Conservation (phyloP, 192 early-diverging fungal species). For the Dimargaris verticillata region DNA sequence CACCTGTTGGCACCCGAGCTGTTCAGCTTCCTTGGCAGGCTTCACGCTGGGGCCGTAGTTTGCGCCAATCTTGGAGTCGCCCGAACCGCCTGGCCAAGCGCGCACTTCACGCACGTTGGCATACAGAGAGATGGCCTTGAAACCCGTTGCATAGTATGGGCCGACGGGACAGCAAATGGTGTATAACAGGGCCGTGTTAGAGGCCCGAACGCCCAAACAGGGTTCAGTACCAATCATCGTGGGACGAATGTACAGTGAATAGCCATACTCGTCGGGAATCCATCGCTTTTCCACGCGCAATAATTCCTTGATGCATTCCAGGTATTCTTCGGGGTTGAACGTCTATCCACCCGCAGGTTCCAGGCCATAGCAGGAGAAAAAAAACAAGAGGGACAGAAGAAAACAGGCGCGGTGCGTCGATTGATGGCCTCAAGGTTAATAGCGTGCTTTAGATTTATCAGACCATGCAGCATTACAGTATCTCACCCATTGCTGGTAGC, state of each 20-base stretch:
- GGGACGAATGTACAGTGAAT: slow-evolving; percentile 85
- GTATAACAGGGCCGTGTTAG: slow-evolving; percentile 63
- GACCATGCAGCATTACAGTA: too few relatives aligned
- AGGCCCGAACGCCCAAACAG: slow-evolving; percentile 64
- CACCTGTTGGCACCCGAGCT: slow-evolving; percentile 82
- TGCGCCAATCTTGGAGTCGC: slow-evolving; percentile 78
- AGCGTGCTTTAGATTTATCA: too few relatives aligned
- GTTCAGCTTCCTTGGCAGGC: slow-evolving; percentile 73
- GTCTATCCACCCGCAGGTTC: not conserved
- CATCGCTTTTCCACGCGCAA: slow-evolving; percentile 65
- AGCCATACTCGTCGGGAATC: slow-evolving; percentile 83
- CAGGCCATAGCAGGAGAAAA: too few relatives aligned
- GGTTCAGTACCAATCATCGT: slow-evolving; percentile 85
- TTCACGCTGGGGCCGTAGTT: slow-evolving; percentile 31
- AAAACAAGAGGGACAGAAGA: too few relatives aligned
- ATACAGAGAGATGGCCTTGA: slow-evolving; percentile 68
- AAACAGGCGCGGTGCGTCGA: too few relatives aligned
- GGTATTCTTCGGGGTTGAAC: slow-evolving; percentile 62
- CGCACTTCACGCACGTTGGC: slow-evolving; percentile 74
- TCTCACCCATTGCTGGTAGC: too few relatives aligned
- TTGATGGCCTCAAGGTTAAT: too few relatives aligned
- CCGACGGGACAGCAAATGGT: slow-evolving; percentile 85
- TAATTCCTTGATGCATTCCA: slow-evolving; percentile 71
- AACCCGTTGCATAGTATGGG: slow-evolving; percentile 92
- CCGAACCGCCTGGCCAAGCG: slow-evolving; percentile 91